Evolutionary conservation across 2,329 filamentous ascomycete genomes (phyloP), one percentile per base, ranked within the genome.

Genomic region (Aureobasidium sp.): DNA sequence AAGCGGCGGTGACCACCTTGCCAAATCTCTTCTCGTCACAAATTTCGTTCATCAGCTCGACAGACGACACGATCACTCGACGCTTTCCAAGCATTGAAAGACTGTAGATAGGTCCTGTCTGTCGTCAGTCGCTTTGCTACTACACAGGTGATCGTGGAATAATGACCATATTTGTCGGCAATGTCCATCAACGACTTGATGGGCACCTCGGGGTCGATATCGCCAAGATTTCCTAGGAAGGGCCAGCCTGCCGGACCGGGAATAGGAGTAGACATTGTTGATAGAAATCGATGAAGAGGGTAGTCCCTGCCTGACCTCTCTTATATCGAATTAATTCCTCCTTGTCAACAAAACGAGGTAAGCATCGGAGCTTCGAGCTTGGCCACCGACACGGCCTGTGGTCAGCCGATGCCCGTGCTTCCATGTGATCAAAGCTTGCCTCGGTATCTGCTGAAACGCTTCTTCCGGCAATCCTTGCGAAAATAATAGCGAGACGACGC

Each of bases 191-290:
- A 75, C 12, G 81, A 77, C 6, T 73, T 70, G 2, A 84, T 70
- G 0, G 86, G 83, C 25, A 82, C 77, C n/a, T 81, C 79, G 0
- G 79, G 73, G 63, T 87, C 82, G 65, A 91, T 80, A 65, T 88
- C 85, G 60, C 77, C 75, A 34, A 87, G 70, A 67, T 90, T 88
- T 31, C 88, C 87, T 27, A 90, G 65, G 29, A 90, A 71, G 1
- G 86, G 87, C 62, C 87, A 75, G 2, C 84, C 85, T 60, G 79
- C 79, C 29, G 87, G 87, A 51, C 83, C 81, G 1, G 87, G 87
- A 59, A 90, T 87, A 2, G 81, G 77, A 15, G 75, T 70, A 39
- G 66, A 64, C 66, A 67, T 64, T 64, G 47, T 63, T 61, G 62
- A 44, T 55, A 55, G 29, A 22, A 14, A 34, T 14, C 5, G 49